These are phyloP conservation scores for Cyberlindnera mycetangii DNA, from an alignment of 805 yeast species.

Conservation along the genomic window DNA sequence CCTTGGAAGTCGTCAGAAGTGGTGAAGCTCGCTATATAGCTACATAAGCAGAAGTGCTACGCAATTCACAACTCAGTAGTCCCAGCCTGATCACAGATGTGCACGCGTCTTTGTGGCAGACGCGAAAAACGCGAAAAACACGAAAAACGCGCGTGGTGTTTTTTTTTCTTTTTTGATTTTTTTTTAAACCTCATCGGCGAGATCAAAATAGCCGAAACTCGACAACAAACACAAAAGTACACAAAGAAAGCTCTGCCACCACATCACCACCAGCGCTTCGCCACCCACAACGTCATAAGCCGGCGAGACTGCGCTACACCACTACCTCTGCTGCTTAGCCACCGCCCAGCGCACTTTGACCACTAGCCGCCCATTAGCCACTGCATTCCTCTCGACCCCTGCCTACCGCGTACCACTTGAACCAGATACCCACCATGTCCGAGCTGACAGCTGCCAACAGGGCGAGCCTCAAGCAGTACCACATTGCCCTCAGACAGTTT, in stretches of 20 bases:
- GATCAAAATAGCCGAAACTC: conserved; percentile 1
- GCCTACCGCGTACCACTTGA: no score
- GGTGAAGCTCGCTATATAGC: no score
- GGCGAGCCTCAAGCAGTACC: conserved; percentile 21
- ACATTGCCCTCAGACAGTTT: conserved; percentile 25
- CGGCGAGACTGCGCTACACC: neutral
- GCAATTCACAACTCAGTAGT: no score
- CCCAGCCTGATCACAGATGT: no score
- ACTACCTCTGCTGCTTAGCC: no score
- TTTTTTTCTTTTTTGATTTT: no score
- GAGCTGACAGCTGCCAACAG: conserved; percentile 19
- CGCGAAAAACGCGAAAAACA: no score
- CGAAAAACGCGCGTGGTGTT: no score
- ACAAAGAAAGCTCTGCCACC: neutral
- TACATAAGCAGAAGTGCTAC: no score
- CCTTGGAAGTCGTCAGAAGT: conserved; percentile 23
- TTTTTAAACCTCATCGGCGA: neutral
- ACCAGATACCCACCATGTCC: conserved; percentile 10
- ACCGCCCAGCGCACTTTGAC: no score
- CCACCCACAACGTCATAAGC: neutral
- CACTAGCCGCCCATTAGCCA: neutral
- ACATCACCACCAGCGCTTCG: neutral
- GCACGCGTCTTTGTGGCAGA: neutral
- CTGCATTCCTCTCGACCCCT: no score
- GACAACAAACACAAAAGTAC: neutral